phyloP scores from a whole-genome alignment of 805 yeast species.

The Grigorovia humatica region DNA sequence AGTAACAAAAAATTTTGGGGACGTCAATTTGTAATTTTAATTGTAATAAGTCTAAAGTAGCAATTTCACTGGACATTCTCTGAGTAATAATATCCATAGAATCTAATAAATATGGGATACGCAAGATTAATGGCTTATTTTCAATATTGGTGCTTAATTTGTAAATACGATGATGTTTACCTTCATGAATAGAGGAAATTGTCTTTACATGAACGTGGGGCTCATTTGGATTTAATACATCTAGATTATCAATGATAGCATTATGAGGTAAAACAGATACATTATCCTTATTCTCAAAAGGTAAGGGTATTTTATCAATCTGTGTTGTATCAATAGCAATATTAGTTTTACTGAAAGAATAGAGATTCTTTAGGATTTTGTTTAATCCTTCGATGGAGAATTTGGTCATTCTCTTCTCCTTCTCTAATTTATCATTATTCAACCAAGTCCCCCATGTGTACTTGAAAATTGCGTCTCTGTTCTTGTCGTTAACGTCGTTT shows the following conservation, averaged over 20 bases:
- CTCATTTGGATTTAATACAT: conserved; percentile 35
- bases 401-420: conserved; percentile 63
- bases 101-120: conserved; percentile 77
- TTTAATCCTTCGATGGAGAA: conserved; percentile 75
- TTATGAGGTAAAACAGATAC: conserved; percentile 41
- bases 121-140: conserved; percentile 53
- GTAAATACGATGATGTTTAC: conserved; percentile 86
- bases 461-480: conserved; percentile 64
- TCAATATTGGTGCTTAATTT: conserved; percentile 50
- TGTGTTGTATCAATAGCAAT: conserved; percentile 13
- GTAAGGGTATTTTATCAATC: conserved; percentile 22
- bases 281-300: conserved; percentile 33
- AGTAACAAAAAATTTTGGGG: conserved; percentile 64
- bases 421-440: conserved; percentile 63
- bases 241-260: conserved; percentile 33
- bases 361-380: conserved; percentile 38
- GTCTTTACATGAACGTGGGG: conserved; percentile 45
- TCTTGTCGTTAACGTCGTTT: conserved; percentile 53
- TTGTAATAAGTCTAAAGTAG: conserved; percentile 76
- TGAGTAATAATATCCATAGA: conserved; percentile 54
- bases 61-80: conserved; percentile 80
- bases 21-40: conserved; percentile 56
- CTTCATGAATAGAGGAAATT: conserved; percentile 81
- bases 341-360: conserved; percentile 29
- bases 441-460: conserved; percentile 97